Base-by-base conservation (phyloP, 768 basidiomycete species). In the Tricholoma furcatifolium region DNA sequence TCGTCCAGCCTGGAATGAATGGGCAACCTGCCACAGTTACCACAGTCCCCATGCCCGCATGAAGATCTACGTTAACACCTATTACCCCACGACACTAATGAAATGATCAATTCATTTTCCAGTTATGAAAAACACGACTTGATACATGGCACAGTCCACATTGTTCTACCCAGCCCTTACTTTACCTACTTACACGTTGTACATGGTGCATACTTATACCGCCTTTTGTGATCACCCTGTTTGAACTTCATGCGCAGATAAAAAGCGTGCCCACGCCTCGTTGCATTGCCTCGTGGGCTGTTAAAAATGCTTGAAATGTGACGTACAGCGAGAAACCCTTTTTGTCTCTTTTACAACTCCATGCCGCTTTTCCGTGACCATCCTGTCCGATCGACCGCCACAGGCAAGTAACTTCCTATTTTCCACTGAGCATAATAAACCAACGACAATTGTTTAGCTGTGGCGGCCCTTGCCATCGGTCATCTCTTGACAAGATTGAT, bases 1-100 rank as follows among this genome's bases (percentile, higher is more conserved):
- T 90, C 42, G 83, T 91, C 55, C 86, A 87, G 58, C 88, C 85
- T 27, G 81, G 82, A 42, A 54, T 75, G 51, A 79, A 82, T 56
- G 86, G 87, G 34, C 75, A 73, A 35, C 78, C 81, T 18, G 73
- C 87, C 12, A 75, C 78, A n/a, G 70, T 90, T 45, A 82, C 80
- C 14, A 84, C 85, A 58, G 68, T 87, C 24, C 84, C 81, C 18
- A 66, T 77, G 63, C 53, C 40, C 32, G 50, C 51, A 51, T 45
- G 27, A 11, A 4, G 12, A 43, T 38, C 9, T 30, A 20, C 27
- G 45, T n/a, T n/a, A 6, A 38, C 34, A 53, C n/a, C 23, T 20
- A 9, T 17, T 10, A 21, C 20, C 20, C 9, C 24, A 20, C 24
- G 12, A 17, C 36, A 27, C 27, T 7, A 27, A 27, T 27, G 27